A percentile compares a stretch with the other conserved stretches of the same genome.
Conservation (phyloP, 805 yeast species). For the Wickerhamiella bombiphila region DNA sequence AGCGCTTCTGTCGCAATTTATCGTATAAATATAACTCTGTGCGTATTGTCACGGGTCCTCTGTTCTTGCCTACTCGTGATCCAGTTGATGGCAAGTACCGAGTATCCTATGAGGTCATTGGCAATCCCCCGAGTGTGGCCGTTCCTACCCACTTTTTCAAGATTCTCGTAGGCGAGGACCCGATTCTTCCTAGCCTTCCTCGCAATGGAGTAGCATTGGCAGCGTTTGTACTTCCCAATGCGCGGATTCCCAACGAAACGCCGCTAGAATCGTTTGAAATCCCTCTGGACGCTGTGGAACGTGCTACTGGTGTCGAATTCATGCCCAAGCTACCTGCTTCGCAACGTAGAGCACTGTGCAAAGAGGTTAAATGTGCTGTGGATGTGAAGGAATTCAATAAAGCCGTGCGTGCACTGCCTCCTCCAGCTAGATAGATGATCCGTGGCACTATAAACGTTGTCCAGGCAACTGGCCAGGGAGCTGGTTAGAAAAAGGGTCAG, state of each 20-base stretch:
- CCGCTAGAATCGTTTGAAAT: constrained; percentile 69
- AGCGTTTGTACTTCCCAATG: constrained; percentile 90
- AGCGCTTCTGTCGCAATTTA: constrained; percentile 69
- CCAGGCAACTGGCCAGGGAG: too few relatives aligned
- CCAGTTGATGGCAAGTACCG: constrained; percentile 66
- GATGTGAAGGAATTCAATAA: constrained; percentile 46
- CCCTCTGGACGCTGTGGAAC: constrained; percentile 79
- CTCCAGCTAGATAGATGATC: too few relatives aligned
- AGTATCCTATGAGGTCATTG: constrained; percentile 83
- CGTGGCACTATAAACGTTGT: too few relatives aligned
- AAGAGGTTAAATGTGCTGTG: constrained; percentile 69
- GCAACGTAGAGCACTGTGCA: constrained; percentile 52
- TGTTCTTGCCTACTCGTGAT: constrained; percentile 65
- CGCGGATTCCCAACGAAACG: constrained; percentile 50
- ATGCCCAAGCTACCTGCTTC: constrained; percentile 49
- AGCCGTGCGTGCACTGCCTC: constrained; percentile 18
- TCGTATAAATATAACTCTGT: constrained; percentile 61
- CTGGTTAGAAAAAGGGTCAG: too few relatives aligned
- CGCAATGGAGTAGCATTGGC: constrained; percentile 51
- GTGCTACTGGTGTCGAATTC: constrained; percentile 72
- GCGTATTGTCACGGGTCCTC: constrained; percentile 84
- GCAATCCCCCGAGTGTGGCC: constrained; percentile 90
- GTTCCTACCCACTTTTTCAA: constrained; percentile 97
- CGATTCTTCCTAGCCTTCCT: constrained; percentile 20
- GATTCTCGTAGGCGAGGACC: constrained; percentile 67